Conservation (phyloP, 768 basidiomycete genomes). For the Rhodotorula babjevae region DNA sequence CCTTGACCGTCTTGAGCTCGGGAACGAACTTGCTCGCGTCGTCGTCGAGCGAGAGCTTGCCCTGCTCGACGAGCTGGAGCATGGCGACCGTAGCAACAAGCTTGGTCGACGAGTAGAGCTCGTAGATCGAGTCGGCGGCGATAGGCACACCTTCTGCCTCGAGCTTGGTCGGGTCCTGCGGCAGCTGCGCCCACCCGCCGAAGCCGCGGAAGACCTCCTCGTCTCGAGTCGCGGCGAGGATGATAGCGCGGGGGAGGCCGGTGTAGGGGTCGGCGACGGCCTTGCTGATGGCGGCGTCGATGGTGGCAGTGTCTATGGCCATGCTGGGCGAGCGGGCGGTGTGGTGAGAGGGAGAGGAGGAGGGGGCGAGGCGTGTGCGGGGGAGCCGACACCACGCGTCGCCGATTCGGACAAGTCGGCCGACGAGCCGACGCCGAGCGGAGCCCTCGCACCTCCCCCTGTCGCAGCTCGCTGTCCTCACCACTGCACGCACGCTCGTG, state of each 20-base stretch:
- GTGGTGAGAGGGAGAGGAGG: too few species aligned
- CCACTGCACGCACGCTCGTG: too few species aligned
- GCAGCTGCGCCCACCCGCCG: neutral
- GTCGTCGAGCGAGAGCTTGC: constrained; percentile 42
- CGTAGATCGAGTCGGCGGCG: neutral
- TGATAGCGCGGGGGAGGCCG: neutral
- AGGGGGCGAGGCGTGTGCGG: neutral
- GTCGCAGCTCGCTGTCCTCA: too few species aligned
- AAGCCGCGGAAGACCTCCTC: neutral
- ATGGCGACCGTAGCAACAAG: constrained; percentile 43
- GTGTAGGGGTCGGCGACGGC: neutral
- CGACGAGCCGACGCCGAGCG: too few species aligned
- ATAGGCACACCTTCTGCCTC: neutral
- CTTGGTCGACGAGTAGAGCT: neutral
- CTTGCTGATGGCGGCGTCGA: neutral
- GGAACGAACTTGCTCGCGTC: constrained; percentile 39
- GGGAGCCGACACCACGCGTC: too few species aligned
- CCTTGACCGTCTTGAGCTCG: constrained; percentile 39
- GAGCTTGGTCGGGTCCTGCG: neutral
- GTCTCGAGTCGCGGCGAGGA: neutral
- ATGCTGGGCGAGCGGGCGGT: too few species aligned
- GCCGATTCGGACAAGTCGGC: too few species aligned
- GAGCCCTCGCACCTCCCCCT: too few species aligned
- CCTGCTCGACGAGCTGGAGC: constrained; percentile 44
- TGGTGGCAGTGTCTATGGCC: too few species aligned